phyloP scores from a whole-genome alignment of 2,329 filamentous ascomycete species.

The Cyanodermella asteris region DNA sequence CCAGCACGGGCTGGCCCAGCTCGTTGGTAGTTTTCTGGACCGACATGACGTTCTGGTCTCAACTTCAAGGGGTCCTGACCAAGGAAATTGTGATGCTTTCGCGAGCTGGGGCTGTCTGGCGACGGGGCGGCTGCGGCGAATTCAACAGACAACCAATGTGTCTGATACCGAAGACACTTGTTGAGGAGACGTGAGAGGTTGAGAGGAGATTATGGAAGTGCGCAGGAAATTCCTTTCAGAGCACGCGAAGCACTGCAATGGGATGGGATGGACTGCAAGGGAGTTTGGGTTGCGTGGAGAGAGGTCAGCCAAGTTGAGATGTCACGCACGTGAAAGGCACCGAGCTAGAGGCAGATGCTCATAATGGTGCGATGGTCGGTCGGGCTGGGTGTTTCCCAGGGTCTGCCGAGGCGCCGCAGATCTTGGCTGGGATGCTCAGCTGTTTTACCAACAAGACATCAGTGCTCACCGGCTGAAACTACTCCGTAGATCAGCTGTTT shows the following conservation, averaged over 20 bases:
- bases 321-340: too few relatives aligned
- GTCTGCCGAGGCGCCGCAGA: too few relatives aligned
- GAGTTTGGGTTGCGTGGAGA: too few relatives aligned
- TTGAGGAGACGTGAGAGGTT: not conserved
- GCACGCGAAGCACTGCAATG: not conserved
- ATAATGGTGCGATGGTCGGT: too few relatives aligned
- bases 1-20: conserved; percentile 31
- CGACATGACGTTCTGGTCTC: conserved; percentile 39
- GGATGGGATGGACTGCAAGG: not conserved
- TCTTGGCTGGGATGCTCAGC: too few relatives aligned
- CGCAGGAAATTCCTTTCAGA: not conserved
- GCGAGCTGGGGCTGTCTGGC: conserved; percentile 22
- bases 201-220: not conserved
- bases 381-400: too few relatives aligned
- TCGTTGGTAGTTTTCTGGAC: conserved; percentile 15
- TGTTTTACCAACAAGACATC: too few relatives aligned
- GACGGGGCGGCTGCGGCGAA: not conserved
- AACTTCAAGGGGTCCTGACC: conserved; percentile 67
- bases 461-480: too few relatives aligned
- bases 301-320: too few relatives aligned
- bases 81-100: conserved; percentile 82
- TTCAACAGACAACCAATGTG: too few relatives aligned
- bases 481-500: too few relatives aligned
- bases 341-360: too few relatives aligned
- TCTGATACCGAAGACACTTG: conserved; percentile 1